Percentiles rank a stretch among this genome's conserved stretches.
Evolutionary conservation across 2,329 filamentous ascomycete species (phyloP).

Genomic region (Apiospora arundinis): DNA sequence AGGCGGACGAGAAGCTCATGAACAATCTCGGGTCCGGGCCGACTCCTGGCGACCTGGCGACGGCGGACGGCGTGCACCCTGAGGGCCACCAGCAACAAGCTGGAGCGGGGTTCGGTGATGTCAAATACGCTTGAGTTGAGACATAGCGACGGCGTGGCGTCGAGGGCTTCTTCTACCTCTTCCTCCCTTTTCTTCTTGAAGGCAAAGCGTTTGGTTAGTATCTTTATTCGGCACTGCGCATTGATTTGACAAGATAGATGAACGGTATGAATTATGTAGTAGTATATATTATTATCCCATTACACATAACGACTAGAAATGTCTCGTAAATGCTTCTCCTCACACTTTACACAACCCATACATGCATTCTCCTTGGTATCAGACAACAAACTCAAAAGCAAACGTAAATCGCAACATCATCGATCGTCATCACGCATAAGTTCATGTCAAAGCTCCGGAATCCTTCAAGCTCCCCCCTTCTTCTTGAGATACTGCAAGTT

Average conservation of each 20-base stretch:
- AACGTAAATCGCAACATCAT: not conserved
- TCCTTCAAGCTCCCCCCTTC: not conserved
- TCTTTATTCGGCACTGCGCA: not conserved
- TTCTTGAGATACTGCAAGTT: constrained; percentile 56
- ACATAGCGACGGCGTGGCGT: not conserved
- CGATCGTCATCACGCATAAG: not conserved
- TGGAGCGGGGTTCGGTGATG: not conserved
- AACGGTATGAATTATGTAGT: not conserved
- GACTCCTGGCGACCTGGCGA: constrained; percentile 36
- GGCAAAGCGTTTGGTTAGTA: not conserved
- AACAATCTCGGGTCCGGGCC: constrained; percentile 31
- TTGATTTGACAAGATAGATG: not conserved
- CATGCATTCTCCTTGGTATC: not conserved
- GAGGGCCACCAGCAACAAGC: not conserved
- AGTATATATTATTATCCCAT: not conserved
- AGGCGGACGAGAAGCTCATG: constrained; percentile 34
- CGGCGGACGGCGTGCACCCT: constrained; percentile 22
- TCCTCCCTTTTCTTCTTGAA: not conserved
- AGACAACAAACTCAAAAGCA: not conserved
- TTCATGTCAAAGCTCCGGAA: not conserved
- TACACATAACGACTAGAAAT: not conserved
- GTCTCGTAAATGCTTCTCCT: not conserved
- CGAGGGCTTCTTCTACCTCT: not conserved
- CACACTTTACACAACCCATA: not conserved
- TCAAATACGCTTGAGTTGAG: not conserved